Percentiles rank a stretch among this genome's conserved stretches.
Conservation (phyloP, 495 filamentous ascomycete genomes). For the Bacidia gigantensis region DNA sequence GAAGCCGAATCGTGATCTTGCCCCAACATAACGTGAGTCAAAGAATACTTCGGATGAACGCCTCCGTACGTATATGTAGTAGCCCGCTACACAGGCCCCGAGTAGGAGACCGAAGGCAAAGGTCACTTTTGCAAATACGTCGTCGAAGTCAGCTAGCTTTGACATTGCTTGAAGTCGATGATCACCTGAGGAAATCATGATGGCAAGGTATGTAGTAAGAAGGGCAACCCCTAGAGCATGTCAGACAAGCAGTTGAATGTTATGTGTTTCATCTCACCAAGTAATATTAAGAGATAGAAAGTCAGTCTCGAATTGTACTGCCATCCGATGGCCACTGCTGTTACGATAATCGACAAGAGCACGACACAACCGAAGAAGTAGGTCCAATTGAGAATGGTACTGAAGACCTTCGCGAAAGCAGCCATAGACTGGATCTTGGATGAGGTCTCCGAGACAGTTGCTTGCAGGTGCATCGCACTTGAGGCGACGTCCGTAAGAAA, state of each 20-base stretch:
- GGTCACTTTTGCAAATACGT: neutral
- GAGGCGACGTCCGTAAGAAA: conserved; percentile 28
- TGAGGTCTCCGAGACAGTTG: conserved; percentile 28
- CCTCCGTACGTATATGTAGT: neutral
- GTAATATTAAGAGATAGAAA: neutral
- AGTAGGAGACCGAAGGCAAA: neutral
- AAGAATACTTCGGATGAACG: neutral
- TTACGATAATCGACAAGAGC: neutral
- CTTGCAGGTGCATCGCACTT: conserved; percentile 29
- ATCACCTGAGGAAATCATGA: neutral
- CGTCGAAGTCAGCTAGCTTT: neutral
- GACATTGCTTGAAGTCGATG: neutral
- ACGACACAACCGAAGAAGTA: conserved; percentile 42
- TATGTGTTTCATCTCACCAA: neutral
- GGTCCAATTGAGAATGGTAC: conserved; percentile 4
- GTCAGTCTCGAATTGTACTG: neutral
- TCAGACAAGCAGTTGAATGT: neutral
- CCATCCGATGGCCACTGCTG: neutral
- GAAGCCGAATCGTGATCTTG: neutral
- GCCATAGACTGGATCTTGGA: conserved; percentile 24
- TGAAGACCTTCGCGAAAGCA: conserved; percentile 15
- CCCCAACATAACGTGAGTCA: neutral
- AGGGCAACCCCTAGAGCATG: neutral
- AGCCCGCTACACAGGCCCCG: neutral
- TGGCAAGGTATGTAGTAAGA: neutral